These are phyloP conservation scores for Aspergillus aculeatus DNA, from an alignment of 2,329 filamentous ascomycete species.

Conservation along the genomic window DNA sequence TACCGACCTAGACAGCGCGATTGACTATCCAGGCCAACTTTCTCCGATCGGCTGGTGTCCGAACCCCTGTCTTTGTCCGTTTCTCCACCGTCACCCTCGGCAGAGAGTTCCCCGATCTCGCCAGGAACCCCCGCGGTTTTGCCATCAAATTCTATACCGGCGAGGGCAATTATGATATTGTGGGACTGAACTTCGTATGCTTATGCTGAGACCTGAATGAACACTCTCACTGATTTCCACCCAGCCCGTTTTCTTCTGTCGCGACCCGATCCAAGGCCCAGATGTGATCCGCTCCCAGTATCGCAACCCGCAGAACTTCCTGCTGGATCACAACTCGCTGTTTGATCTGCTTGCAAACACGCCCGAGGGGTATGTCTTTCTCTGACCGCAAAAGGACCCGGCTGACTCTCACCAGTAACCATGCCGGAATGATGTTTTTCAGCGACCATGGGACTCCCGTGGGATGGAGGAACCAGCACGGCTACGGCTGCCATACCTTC, in stretches of 20 bases:
- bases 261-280: conserved; percentile 49
- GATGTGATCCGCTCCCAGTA: conserved; percentile 51
- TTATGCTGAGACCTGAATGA: no score
- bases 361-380: conserved; percentile 37
- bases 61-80: conserved; percentile 45
- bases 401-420: conserved; percentile 33
- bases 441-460: conserved; percentile 51
- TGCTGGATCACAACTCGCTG: conserved; percentile 49
- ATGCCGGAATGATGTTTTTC: conserved; percentile 53
- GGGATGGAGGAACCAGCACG: conserved; percentile 45
- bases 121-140: conserved; percentile 49
- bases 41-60: conserved; percentile 40
- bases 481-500: conserved; percentile 51
- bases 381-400: not conserved
- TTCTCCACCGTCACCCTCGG: conserved; percentile 49
- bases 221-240: not conserved
- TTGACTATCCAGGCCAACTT: conserved; percentile 37
- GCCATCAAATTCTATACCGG: conserved; percentile 52
- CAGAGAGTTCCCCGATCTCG: conserved; percentile 47
- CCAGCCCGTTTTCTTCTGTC: conserved; percentile 51
- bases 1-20: not conserved
- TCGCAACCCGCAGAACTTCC: conserved; percentile 50
- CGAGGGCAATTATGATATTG: conserved; percentile 52
- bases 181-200: conserved; percentile 47
- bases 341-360: conserved; percentile 53